phyloP scores from a whole-genome alignment of 306 rosid genomes.

The Hippophae gyantsensis region DNA sequence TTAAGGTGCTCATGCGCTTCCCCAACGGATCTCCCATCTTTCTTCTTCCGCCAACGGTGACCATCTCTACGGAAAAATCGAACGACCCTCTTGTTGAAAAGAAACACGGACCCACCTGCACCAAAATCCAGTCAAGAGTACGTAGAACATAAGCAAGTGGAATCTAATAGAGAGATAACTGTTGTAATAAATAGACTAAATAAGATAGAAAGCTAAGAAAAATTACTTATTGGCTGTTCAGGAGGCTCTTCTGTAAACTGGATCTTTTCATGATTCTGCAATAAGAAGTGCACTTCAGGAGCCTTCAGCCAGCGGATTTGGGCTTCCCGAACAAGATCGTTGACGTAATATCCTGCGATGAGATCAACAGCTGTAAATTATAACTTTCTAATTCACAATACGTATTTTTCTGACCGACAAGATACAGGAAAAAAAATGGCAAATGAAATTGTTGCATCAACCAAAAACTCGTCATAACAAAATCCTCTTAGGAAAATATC shows the following conservation, averaged over 20 bases:
- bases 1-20: conserved; percentile 97
- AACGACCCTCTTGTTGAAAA: conserved; percentile 77
- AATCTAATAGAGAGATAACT: neutral
- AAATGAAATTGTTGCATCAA: no score
- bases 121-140: conserved; percentile 13
- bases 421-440: no score
- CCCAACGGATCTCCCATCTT: conserved; percentile 72
- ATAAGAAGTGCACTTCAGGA: conserved; percentile 67
- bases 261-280: conserved; percentile 59
- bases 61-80: conserved; percentile 96
- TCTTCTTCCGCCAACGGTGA: conserved; percentile 90
- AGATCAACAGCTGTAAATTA: conserved; percentile 12
- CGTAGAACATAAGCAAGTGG: conserved; percentile 6
- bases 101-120: conserved; percentile 77
- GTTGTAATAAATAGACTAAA: neutral
- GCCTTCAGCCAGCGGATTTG: conserved; percentile 93
- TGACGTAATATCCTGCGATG: conserved; percentile 53
- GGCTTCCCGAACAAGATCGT: conserved; percentile 59
- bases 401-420: no score
- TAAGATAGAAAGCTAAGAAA: conserved; percentile 5
- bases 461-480: no score
- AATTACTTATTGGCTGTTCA: conserved; percentile 56
- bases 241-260: conserved; percentile 48
- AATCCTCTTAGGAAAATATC: no score
- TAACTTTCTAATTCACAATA: neutral